Conservation (phyloP, 2,329 filamentous ascomycete species). For the Paraconiothyrium sp. region DNA sequence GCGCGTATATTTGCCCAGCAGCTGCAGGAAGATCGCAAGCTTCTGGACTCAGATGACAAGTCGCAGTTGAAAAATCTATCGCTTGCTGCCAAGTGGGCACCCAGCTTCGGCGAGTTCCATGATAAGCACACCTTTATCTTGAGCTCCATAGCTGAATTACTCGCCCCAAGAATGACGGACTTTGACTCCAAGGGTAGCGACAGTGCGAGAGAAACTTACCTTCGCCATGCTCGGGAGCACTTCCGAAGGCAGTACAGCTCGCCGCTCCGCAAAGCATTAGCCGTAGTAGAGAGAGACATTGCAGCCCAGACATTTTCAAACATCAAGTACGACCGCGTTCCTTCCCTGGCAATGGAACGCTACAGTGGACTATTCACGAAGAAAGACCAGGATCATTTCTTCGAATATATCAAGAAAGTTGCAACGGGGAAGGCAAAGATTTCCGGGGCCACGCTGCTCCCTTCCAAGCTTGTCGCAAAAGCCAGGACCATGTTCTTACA, state of each 20-base stretch:
- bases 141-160: conserved; percentile 65
- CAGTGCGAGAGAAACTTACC: conserved; percentile 57
- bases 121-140: conserved; percentile 68
- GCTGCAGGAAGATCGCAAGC: conserved; percentile 58
- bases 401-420: conserved; percentile 60
- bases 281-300: conserved; percentile 64
- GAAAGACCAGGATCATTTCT: conserved; percentile 63
- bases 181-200: conserved; percentile 46
- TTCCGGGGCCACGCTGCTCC: conserved; percentile 65
- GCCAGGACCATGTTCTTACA: conserved; percentile 10
- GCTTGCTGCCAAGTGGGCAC: conserved; percentile 70
- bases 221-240: conserved; percentile 63
- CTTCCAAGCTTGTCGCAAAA: conserved; percentile 58
- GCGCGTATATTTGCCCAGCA: conserved; percentile 67
- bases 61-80: conserved; percentile 59
- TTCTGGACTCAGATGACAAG: conserved; percentile 53
- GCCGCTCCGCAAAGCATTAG: conserved; percentile 62
- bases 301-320: conserved; percentile 56
- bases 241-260: conserved; percentile 62
- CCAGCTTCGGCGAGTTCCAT: conserved; percentile 63
- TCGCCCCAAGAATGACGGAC: conserved; percentile 54
- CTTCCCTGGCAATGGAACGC: conserved; percentile 66
- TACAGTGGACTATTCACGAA: conserved; percentile 60
- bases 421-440: conserved; percentile 60
- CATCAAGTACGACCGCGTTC: conserved; percentile 67